Evolutionary conservation across 345 rosid genomes (phyloP).

Genomic region (Aurinia saxatilis): DNA sequence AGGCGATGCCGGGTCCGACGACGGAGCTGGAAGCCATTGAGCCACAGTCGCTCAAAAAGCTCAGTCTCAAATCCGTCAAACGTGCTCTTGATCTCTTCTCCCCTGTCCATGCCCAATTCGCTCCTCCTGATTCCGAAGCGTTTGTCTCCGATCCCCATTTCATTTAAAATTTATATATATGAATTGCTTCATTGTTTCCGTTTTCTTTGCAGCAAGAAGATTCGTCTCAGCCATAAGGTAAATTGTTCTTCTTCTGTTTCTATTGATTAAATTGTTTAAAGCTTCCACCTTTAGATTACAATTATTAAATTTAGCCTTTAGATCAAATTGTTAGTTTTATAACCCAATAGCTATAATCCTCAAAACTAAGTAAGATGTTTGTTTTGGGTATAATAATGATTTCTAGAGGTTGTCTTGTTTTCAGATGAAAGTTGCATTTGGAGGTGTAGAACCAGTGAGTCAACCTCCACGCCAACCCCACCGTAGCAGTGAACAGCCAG

Average conservation of each 20-base stretch:
- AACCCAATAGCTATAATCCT: neutral
- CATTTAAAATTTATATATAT: neutral
- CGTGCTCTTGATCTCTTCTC: conserved; percentile 87
- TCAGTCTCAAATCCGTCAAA: conserved; percentile 77
- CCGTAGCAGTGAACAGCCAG: conserved; percentile 31
- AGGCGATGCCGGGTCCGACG: conserved; percentile 38
- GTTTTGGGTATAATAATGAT: too few relatives aligned
- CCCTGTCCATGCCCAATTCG: conserved; percentile 58
- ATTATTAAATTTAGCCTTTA: neutral
- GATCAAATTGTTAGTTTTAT: neutral
- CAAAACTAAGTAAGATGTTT: neutral
- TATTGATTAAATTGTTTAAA: neutral
- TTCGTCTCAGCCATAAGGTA: conserved; percentile 90
- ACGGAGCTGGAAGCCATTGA: conserved; percentile 83
- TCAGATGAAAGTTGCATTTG: conserved; percentile 54
- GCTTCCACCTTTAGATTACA: conserved; percentile 4
- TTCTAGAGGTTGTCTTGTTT: conserved; percentile 3
- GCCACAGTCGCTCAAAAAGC: conserved; percentile 85
- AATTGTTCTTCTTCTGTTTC: neutral
- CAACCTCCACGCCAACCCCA: conserved; percentile 39
- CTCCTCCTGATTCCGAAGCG: conserved; percentile 85
- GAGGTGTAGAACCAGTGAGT: conserved; percentile 40
- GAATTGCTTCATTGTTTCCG: neutral
- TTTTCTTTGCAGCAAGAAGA: conserved; percentile 51
- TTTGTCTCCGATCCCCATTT: conserved; percentile 24